Conservation (phyloP, 139 green algal species). For the Coccomyxa sp. region DNA sequence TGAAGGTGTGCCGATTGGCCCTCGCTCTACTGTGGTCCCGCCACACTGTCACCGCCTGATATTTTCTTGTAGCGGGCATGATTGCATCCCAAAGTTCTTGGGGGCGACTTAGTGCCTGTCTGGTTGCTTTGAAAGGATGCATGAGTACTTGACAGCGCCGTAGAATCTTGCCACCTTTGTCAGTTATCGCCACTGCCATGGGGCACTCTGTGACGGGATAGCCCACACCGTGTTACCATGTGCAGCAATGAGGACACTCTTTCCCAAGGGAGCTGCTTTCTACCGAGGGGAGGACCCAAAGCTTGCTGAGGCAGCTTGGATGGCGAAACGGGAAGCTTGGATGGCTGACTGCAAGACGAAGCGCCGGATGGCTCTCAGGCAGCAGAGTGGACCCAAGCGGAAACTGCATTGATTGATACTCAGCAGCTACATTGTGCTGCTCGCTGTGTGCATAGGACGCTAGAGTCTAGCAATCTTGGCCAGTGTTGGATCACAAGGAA, state of each 20-base stretch:
- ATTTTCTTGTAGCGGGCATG: background rate
- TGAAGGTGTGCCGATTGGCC: too few relatives aligned
- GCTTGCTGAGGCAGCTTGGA: background rate
- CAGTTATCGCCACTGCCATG: background rate
- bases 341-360: background rate
- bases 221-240: background rate
- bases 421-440: too few relatives aligned
- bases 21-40: too few relatives aligned
- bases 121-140: background rate
- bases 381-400: too few relatives aligned
- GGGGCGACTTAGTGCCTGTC: background rate
- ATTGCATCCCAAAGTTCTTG: background rate
- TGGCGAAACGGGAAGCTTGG: background rate
- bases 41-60: too few relatives aligned
- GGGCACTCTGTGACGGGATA: background rate
- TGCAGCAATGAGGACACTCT: background rate
- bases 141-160: background rate
- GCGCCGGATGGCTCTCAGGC: background rate
- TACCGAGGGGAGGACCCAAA: background rate
- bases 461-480: too few relatives aligned
- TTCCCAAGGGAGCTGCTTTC: background rate
- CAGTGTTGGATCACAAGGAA: too few relatives aligned
- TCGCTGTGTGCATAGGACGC: too few relatives aligned
- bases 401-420: too few relatives aligned
- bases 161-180: background rate